phyloP scores from a whole-genome alignment of 345 rosid species.

The Dimocarpus longan region DNA sequence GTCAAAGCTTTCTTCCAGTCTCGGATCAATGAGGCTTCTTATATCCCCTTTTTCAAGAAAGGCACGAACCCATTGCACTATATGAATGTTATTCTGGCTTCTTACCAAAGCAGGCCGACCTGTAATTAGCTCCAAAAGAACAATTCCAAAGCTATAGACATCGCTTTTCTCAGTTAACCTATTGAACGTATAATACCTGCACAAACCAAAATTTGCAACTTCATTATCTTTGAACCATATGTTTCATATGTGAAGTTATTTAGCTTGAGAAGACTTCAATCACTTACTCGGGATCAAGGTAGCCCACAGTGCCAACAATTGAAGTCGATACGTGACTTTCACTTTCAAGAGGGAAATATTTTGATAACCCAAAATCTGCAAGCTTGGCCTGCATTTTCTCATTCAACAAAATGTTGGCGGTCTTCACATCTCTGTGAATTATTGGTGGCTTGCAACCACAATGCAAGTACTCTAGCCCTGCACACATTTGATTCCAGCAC shows the following conservation, averaged over 20 bases:
- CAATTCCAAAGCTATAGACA: conserved; percentile 45
- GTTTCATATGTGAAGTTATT: not conserved
- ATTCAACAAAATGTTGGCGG: conserved; percentile 48
- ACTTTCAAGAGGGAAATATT: conserved; percentile 36
- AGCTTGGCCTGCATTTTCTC: conserved; percentile 45
- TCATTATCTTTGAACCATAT: not conserved
- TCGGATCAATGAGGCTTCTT: conserved; percentile 33
- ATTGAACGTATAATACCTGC: conserved; percentile 25
- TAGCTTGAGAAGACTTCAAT: not conserved
- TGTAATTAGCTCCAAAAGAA: conserved; percentile 43
- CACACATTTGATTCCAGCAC: not conserved
- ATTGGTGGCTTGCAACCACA: conserved; percentile 31
- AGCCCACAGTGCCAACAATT: conserved; percentile 45
- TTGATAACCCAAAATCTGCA: conserved; percentile 50
- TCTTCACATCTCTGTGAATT: conserved; percentile 46
- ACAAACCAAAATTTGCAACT: not conserved
- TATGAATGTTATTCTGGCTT: conserved; percentile 13
- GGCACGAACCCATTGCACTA: conserved; percentile 22
- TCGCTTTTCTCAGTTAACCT: conserved; percentile 37
- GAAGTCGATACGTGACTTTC: conserved; percentile 39
- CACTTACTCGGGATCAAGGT: conserved; percentile 38
- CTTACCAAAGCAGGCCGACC: conserved; percentile 27
- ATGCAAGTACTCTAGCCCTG: conserved; percentile 36
- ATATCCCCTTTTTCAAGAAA: conserved; percentile 34
- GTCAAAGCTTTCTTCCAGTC: conserved; percentile 29